Percentiles rank a stretch among this genome's conserved stretches.
Evolutionary conservation across 225 moss, liverwort and hornwort genomes (phyloP).

Genomic region (Marchantia polymorpha): DNA sequence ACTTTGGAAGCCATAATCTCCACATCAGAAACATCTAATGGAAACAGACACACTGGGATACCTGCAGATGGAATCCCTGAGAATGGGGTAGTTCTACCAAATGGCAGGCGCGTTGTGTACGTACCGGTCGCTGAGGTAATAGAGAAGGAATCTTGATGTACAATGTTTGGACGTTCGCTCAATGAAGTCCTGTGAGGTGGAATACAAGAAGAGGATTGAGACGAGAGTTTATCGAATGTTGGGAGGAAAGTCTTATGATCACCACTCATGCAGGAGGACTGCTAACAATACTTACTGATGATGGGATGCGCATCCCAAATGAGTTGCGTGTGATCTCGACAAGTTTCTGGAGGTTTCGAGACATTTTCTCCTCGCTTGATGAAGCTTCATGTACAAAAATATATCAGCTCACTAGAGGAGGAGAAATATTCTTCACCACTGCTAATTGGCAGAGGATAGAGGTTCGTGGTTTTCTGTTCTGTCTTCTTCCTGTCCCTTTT

Average conservation of each 20-base stretch:
- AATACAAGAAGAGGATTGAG: neutral
- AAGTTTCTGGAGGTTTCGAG: neutral
- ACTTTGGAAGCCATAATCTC: slow-evolving; percentile 60
- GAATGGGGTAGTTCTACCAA: slow-evolving; percentile 24
- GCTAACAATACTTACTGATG: neutral
- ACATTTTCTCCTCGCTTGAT: neutral
- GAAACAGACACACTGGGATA: slow-evolving; percentile 32
- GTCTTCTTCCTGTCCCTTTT: neutral
- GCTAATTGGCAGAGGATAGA: neutral
- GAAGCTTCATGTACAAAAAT: neutral
- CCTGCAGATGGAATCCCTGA: slow-evolving; percentile 48
- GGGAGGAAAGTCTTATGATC: neutral
- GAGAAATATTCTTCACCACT: neutral
- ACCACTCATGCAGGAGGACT: neutral
- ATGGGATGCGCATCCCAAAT: too few relatives aligned
- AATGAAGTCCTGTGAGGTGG: neutral
- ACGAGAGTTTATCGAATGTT: too few relatives aligned
- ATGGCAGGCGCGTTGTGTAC: slow-evolving; percentile 72
- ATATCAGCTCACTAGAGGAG: neutral
- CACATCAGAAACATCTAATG: slow-evolving; percentile 35
- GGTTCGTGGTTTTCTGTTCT: neutral
- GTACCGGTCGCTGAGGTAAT: slow-evolving; percentile 78
- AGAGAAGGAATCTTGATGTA: slow-evolving; percentile 27
- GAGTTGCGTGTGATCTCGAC: neutral
- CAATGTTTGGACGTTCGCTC: neutral